Evolutionary conservation across 1,139 yeast genomes (phyloP), one percentile per base, ranked within the genome.

Genomic region (Nematodospora anomalae): DNA sequence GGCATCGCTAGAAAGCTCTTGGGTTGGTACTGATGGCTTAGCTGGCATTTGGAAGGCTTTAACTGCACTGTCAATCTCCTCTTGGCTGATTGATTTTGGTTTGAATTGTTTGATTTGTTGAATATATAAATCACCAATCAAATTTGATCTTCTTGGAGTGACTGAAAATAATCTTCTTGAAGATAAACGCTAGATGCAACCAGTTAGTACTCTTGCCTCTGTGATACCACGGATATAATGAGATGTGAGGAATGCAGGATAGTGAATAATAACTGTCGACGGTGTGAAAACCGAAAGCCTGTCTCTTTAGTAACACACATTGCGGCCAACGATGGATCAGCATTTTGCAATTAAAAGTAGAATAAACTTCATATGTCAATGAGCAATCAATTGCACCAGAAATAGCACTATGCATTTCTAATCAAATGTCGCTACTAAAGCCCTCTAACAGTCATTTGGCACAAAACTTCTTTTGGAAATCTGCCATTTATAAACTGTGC

Each of bases 61-160:
- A 51, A 89, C 94, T 48, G 83, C 77, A 46, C 81, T 80, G 58
- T 81, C 88, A 43, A 90, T 81, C 53, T 86, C 95, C 52, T 78
- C 69, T 45, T 85, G 79, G 38, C 87, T 67, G 46, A 82, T 60
- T 46, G 90, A 81, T 46, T 83, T 76, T 60, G 96, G 90, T 76
- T 89, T 87, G 80, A 84, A 88, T 44, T 80, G 80, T 73, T 83
- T 86, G 68, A 92, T 74, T 67, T 88, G 95, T 66, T 77, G 83
- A 58, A 90, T 71, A 73, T 90, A 92, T 52, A 90, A 77, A 51
- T 90, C 96, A 63, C 88, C 79, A 58, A 90, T 69, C 61, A 85
- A 75, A 72, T 88, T 81, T 54, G 57, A 54, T 62, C 71, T 67
- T 56, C 66, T 62, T 50, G 74, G 67, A 42, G 74, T 65, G 48